Conservation (phyloP, 2,329 filamentous ascomycete genomes). For the Alternaria brassicae region DNA sequence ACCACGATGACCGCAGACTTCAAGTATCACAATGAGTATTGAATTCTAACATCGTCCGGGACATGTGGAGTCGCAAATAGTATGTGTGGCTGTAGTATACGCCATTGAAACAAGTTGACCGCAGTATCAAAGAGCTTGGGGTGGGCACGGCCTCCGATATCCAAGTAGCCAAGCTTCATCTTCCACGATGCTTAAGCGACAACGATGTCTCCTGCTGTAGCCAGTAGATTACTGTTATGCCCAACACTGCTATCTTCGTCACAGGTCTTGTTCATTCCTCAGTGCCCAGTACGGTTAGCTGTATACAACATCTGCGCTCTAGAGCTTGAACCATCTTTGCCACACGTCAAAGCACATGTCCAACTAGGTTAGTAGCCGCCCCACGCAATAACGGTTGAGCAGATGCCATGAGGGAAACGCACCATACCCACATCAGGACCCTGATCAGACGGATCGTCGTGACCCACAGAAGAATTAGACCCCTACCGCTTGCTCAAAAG, state of each 20-base stretch:
- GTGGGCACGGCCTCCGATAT: slow-evolving; percentile 14
- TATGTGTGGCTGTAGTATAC: slow-evolving; percentile 11
- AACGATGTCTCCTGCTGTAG: slow-evolving; percentile 9
- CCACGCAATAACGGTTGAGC: slow-evolving; percentile 5
- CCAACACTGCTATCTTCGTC: slow-evolving; percentile 20
- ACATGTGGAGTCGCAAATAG: slow-evolving; percentile 8
- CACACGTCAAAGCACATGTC: slow-evolving; percentile 5
- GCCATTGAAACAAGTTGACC: slow-evolving; percentile 20
- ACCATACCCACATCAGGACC: slow-evolving; percentile 4
- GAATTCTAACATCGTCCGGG: not conserved
- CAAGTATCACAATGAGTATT: not conserved
- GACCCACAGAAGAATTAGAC: not conserved
- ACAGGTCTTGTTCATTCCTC: slow-evolving; percentile 7
- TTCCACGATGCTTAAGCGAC: not conserved
- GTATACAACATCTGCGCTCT: slow-evolving; percentile 2
- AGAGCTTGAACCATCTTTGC: slow-evolving; percentile 1
- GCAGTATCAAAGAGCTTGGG: slow-evolving; percentile 27
- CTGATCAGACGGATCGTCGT: slow-evolving; percentile 6
- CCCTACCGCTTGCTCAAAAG: not conserved
- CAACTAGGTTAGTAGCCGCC: not conserved
- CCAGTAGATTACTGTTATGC: slow-evolving; percentile 1
- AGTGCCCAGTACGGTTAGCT: slow-evolving; percentile 2
- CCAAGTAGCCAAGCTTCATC: slow-evolving; percentile 8
- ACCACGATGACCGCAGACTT: not conserved
- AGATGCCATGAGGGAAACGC: not conserved